Percentiles rank a stretch among this genome's conserved stretches.
phyloP scores from a whole-genome alignment of 2,329 filamentous ascomycete species.

The Cercospora sp. region DNA sequence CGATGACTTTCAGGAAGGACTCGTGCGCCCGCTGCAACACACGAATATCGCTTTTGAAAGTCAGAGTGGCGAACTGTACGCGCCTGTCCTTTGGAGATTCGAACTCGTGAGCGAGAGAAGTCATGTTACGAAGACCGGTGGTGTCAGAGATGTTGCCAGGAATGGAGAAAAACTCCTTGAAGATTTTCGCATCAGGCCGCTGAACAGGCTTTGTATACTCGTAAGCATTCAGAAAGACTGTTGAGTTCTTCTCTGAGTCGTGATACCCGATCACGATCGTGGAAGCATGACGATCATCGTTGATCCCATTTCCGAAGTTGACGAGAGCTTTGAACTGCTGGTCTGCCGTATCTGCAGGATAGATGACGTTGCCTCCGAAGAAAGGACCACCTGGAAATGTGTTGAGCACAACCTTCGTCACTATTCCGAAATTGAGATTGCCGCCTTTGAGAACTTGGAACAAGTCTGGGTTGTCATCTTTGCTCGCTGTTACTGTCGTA shows the following conservation, averaged over 20 bases:
- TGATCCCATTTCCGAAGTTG: constrained; percentile 22
- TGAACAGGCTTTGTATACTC: constrained; percentile 22
- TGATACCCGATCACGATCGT: constrained; percentile 20
- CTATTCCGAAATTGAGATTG: constrained; percentile 31
- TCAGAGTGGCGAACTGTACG: constrained; percentile 22
- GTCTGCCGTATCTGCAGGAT: constrained; percentile 16
- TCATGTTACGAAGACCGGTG: constrained; percentile 25
- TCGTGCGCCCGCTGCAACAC: constrained; percentile 21
- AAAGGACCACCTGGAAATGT: constrained; percentile 23
- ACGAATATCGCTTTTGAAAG: constrained; percentile 24
- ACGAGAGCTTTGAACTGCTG: constrained; percentile 18
- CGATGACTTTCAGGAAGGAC: constrained; percentile 13
- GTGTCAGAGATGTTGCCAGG: constrained; percentile 20
- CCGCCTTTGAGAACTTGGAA: constrained; percentile 30
- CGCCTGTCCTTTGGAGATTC: constrained; percentile 19
- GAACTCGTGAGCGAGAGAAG: constrained; percentile 20
- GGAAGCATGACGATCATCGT: constrained; percentile 20
- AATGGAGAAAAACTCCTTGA: constrained; percentile 22
- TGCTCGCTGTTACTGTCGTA: constrained; percentile 26
- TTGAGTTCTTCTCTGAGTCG: constrained; percentile 13
- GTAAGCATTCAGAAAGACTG: constrained; percentile 22
- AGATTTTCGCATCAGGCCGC: constrained; percentile 15
- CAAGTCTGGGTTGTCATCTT: constrained; percentile 25
- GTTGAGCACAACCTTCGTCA: constrained; percentile 28
- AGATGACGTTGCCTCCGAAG: constrained; percentile 19